A percentile compares a stretch with the other conserved stretches of the same genome.
These are phyloP conservation scores for Mycosarcoma maydis DNA, from an alignment of 1,284 basidiomycete species.

Conservation along the genomic window DNA sequence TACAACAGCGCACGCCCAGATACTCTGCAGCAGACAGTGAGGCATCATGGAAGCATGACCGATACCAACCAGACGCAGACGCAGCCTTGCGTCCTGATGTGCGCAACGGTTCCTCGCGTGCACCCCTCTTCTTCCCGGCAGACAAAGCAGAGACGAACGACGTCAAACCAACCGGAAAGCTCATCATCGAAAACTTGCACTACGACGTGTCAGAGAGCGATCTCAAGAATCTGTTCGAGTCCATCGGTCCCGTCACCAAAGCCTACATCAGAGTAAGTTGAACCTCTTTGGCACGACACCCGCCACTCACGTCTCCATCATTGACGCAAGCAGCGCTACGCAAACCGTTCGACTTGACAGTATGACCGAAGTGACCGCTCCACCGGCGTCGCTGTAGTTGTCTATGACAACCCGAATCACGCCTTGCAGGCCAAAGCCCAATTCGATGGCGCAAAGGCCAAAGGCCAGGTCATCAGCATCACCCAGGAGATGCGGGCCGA, in stretches of 20 bases:
- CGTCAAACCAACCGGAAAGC: slow-evolving; percentile 63
- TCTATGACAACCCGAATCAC: slow-evolving; percentile 81
- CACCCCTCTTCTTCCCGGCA: slow-evolving; percentile 35
- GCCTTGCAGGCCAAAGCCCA: slow-evolving; percentile 85
- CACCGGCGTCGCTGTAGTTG: slow-evolving; percentile 81
- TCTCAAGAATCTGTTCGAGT: slow-evolving; percentile 77
- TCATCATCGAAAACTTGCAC: slow-evolving; percentile 87
- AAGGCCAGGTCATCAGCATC: slow-evolving; percentile 70
- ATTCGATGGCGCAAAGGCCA: slow-evolving; percentile 87
- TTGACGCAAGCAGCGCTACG: no score
- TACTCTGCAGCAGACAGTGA: slow-evolving; percentile 13
- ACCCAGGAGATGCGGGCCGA: slow-evolving; percentile 49
- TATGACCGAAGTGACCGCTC: slow-evolving; percentile 96
- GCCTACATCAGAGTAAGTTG: slow-evolving; percentile 85
- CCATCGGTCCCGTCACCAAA: slow-evolving; percentile 88
- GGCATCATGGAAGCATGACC: slow-evolving; percentile 43
- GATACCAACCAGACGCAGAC: slow-evolving; percentile 7
- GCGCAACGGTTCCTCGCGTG: slow-evolving; percentile 15
- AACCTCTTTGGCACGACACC: background rate
- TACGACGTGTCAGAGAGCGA: slow-evolving; percentile 91
- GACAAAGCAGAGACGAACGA: slow-evolving; percentile 29
- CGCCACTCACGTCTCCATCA: no score
- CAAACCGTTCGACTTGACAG: no score
- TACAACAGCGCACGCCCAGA: slow-evolving; percentile 16
- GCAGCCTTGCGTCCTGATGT: slow-evolving; percentile 5